Conservation (phyloP, 495 filamentous ascomycete species). For the Lophiotrema nucula region DNA sequence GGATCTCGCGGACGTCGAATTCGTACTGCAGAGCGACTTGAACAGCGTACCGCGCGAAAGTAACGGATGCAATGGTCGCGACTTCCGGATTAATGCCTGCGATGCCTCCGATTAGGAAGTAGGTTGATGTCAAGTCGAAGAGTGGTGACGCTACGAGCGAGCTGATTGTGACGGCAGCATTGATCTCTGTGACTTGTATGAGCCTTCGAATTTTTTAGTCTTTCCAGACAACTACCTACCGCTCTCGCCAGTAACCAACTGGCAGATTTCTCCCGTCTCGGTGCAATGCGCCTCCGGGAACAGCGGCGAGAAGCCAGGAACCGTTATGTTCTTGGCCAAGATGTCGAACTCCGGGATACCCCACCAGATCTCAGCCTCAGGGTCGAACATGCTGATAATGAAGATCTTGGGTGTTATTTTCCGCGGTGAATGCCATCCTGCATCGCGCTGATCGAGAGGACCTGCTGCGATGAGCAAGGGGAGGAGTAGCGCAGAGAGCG, state of each 20-base stretch:
- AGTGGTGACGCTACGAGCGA: slow-evolving; percentile 56
- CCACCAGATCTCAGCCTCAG: slow-evolving; percentile 68
- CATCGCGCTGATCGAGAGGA: too few species aligned
- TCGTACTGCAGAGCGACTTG: slow-evolving; percentile 76
- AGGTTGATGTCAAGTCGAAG: slow-evolving; percentile 68
- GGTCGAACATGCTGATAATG: slow-evolving; percentile 70
- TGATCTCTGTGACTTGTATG: too few species aligned
- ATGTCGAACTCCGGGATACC: slow-evolving; percentile 60
- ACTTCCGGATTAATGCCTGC: slow-evolving; percentile 69
- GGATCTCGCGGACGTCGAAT: slow-evolving; percentile 69
- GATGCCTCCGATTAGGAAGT: slow-evolving; percentile 71
- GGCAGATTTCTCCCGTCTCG: slow-evolving; percentile 57
- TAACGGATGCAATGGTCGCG: slow-evolving; percentile 60
- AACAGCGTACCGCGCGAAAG: slow-evolving; percentile 65
- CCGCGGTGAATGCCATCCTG: too few species aligned
- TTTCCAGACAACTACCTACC: slow-evolving; percentile 9
- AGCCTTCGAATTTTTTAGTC: not conserved
- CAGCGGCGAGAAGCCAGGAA: slow-evolving; percentile 64
- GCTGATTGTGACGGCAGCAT: slow-evolving; percentile 63
- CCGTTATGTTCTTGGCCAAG: slow-evolving; percentile 55
- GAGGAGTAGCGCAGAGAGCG: too few species aligned
- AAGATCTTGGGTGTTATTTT: slow-evolving; percentile 64
- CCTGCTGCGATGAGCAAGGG: too few species aligned
- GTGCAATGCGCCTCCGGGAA: slow-evolving; percentile 67
- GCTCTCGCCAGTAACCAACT: slow-evolving; percentile 54